Percentiles rank a stretch among this genome's conserved stretches.
These are phyloP conservation scores for Rutstroemia sp. DNA, from an alignment of 2,329 filamentous ascomycete genomes.

Conservation along the genomic window DNA sequence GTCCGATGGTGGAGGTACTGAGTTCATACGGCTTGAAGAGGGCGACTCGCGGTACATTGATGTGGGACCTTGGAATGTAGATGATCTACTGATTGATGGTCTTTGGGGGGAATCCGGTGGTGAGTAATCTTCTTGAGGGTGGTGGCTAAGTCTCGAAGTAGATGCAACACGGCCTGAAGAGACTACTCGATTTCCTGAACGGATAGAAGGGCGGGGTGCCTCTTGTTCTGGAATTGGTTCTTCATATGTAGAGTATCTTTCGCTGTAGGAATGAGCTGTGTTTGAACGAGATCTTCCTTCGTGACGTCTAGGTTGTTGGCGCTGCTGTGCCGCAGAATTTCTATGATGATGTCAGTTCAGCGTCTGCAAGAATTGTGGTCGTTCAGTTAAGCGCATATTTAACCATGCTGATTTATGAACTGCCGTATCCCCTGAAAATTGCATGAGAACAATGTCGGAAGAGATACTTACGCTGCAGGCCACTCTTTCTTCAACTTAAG, in stretches of 20 bases:
- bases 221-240: slow-evolving; percentile 36
- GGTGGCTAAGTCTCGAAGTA: slow-evolving; percentile 15
- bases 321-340: slow-evolving; percentile 5
- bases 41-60: slow-evolving; percentile 43
- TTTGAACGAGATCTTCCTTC: slow-evolving; percentile 47
- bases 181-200: slow-evolving; percentile 30
- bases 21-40: slow-evolving; percentile 41
- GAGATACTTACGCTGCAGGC: slow-evolving; percentile 48
- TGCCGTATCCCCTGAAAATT: neutral
- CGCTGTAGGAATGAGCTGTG: slow-evolving; percentile 55
- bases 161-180: slow-evolving; percentile 22
- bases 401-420: neutral
- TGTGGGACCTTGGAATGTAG: slow-evolving; percentile 52
- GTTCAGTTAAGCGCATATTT: neutral
- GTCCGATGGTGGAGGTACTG: slow-evolving; percentile 36
- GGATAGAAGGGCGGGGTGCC: slow-evolving; percentile 41
- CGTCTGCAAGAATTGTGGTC: too few relatives aligned
- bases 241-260: slow-evolving; percentile 50
- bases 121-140: slow-evolving; percentile 22
- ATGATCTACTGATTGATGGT: slow-evolving; percentile 41
- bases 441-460: neutral
- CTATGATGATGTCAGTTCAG: neutral
- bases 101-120: slow-evolving; percentile 31
- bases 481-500: slow-evolving; percentile 61
- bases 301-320: slow-evolving; percentile 19